phyloP scores from a whole-genome alignment of 2,329 filamentous ascomycete species.

The Ceratocystis lukuohia region DNA sequence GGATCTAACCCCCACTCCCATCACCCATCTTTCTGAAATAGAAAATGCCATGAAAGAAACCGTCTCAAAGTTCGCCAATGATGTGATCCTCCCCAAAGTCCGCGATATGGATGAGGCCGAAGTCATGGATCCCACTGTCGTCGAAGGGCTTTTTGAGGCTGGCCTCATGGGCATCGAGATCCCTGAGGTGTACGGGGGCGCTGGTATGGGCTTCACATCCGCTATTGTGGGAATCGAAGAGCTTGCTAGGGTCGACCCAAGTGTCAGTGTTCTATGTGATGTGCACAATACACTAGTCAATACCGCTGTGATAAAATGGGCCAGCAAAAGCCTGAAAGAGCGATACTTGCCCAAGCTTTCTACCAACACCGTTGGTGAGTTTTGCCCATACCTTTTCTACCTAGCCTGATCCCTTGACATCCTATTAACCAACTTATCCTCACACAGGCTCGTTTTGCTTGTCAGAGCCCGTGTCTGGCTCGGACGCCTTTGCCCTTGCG shows the following conservation, averaged over 20 bases:
- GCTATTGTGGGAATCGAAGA: slow-evolving; percentile 97
- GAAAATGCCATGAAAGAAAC: slow-evolving; percentile 81
- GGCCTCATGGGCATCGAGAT: slow-evolving; percentile 97
- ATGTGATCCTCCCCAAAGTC: slow-evolving; percentile 77
- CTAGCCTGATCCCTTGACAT: background rate
- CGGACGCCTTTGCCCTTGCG: slow-evolving; percentile 87
- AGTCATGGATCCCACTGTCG: slow-evolving; percentile 73
- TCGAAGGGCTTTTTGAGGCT: slow-evolving; percentile 93
- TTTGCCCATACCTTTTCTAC: background rate
- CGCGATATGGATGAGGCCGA: slow-evolving; percentile 97
- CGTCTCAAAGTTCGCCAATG: slow-evolving; percentile 80
- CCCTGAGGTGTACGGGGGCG: slow-evolving; percentile 89
- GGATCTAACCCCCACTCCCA: slow-evolving; percentile 76
- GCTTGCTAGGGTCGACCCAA: slow-evolving; percentile 83
- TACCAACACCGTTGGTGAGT: slow-evolving; percentile 60
- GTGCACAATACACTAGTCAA: slow-evolving; percentile 98
- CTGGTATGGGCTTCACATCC: slow-evolving; percentile 96
- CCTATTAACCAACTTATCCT: background rate
- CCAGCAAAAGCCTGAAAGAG: slow-evolving; percentile 61
- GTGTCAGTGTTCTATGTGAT: slow-evolving; percentile 87
- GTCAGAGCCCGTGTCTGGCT: slow-evolving; percentile 83
- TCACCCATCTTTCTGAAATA: slow-evolving; percentile 81
- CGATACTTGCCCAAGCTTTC: slow-evolving; percentile 83
- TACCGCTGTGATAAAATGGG: slow-evolving; percentile 80
- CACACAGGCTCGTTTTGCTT: slow-evolving; percentile 63